Evolutionary conservation across 345 rosid species (phyloP).

Genomic region (Eucalyptus guilfoylei): DNA sequence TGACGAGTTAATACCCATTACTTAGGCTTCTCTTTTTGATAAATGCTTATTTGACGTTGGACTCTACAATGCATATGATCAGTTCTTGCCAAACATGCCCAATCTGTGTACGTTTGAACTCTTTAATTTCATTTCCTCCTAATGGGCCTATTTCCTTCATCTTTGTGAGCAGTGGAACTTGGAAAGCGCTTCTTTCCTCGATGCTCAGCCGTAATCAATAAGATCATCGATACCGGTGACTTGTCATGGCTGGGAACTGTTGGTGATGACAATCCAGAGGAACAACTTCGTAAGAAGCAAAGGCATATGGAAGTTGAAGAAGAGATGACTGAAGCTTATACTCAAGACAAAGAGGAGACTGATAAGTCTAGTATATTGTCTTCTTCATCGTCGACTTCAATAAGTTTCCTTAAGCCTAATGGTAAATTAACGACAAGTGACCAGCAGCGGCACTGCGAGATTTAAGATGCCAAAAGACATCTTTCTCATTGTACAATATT

Average conservation of each 20-base stretch:
- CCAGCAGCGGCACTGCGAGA: not conserved
- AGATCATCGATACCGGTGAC: conserved; percentile 64
- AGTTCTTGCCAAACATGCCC: not conserved
- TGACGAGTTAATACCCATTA: not conserved
- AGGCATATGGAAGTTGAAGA: conserved; percentile 59
- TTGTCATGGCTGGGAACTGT: conserved; percentile 36
- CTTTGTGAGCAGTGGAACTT: conserved; percentile 44
- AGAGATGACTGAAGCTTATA: conserved; percentile 38
- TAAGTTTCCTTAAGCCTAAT: not conserved
- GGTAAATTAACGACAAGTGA: not conserved
- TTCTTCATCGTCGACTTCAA: conserved; percentile 30
- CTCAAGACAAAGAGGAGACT: conserved; percentile 50
- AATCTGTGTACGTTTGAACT: not conserved
- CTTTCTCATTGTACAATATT: not conserved
- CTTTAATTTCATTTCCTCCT: not conserved
- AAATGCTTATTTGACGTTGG: not conserved
- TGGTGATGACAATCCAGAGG: conserved; percentile 44
- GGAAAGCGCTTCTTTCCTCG: conserved; percentile 73
- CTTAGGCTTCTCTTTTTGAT: not conserved
- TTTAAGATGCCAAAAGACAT: not conserved
- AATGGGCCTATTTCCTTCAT: not conserved
- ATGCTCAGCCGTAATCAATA: conserved; percentile 57
- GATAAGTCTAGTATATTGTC: conserved; percentile 31
- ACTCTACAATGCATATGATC: not conserved
- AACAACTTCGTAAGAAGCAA: conserved; percentile 29